Conservation (phyloP, 352 stramenopile genomes). For the Phytophthora gonapodyides region DNA sequence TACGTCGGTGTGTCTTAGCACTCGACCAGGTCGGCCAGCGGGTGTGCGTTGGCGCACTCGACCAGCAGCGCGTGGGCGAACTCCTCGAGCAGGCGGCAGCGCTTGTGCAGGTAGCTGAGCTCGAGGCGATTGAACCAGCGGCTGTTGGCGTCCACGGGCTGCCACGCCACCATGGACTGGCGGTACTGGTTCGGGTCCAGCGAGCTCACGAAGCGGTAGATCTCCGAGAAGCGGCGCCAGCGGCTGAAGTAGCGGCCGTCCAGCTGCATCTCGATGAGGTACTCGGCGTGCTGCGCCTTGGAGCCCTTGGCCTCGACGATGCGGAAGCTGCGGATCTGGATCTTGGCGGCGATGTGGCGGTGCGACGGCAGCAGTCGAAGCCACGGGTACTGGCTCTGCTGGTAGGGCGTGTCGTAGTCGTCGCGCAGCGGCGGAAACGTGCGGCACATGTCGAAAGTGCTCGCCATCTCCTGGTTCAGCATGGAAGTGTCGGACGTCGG, state of each 20-base stretch:
- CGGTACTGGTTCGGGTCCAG: conserved; percentile 62
- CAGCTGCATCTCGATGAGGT: conserved; percentile 78
- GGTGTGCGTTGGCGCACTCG: conserved; percentile 73
- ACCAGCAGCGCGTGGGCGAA: conserved; percentile 78
- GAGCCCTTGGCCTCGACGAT: conserved; percentile 63
- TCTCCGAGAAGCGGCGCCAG: conserved; percentile 78
- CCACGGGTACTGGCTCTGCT: conserved; percentile 65
- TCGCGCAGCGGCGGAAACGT: conserved; percentile 65
- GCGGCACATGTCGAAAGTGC: conserved; percentile 74
- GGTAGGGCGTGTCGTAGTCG: conserved; percentile 67
- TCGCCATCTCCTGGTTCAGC: conserved; percentile 65
- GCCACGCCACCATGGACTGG: conserved; percentile 61
- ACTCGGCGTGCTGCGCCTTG: conserved; percentile 75
- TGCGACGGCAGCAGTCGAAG: conserved; percentile 67
- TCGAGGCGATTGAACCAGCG: conserved; percentile 87
- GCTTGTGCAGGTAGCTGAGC: conserved; percentile 79
- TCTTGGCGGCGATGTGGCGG: conserved; percentile 76
- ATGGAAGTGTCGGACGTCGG: conserved; percentile 37
- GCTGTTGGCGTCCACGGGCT: conserved; percentile 54
- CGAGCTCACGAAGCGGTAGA: conserved; percentile 64
- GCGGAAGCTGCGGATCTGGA: conserved; percentile 84
- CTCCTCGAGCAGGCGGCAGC: conserved; percentile 76
- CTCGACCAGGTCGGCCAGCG: conserved; percentile 72
- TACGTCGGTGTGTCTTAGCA: conserved; percentile 36
- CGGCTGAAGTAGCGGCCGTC: conserved; percentile 73